Evolutionary conservation across 345 rosid genomes (phyloP).

Genomic region (Lepidium didymum): DNA sequence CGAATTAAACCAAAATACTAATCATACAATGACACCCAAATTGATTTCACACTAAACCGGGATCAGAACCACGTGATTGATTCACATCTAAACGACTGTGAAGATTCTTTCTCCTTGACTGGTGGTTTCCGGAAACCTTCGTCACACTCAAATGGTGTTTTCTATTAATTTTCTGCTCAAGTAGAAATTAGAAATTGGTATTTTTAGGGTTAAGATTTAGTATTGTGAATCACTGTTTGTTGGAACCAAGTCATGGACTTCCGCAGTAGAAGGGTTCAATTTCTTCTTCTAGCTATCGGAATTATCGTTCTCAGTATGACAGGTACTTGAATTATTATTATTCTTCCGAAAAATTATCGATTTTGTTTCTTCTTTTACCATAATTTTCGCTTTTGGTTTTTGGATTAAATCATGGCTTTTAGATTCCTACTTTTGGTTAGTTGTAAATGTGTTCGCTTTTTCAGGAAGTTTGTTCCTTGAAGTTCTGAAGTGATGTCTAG

Average conservation of each 20-base stretch:
- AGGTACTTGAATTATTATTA: conserved; percentile 31
- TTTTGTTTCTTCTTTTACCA: neutral
- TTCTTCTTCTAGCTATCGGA: conserved; percentile 46
- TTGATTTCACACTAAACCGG: neutral
- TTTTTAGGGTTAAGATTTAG: neutral
- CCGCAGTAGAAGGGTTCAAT: conserved; percentile 38
- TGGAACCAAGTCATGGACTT: conserved; percentile 44
- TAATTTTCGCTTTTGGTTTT: neutral
- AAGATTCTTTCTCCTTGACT: conserved; percentile 21
- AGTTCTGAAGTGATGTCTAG: neutral
- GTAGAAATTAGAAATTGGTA: neutral
- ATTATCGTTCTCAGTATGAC: conserved; percentile 59
- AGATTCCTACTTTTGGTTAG: neutral
- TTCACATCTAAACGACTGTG: neutral
- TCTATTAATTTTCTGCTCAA: neutral
- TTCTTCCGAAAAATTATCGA: neutral
- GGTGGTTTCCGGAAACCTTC: neutral
- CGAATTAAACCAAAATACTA: neutral
- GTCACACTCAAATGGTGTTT: neutral
- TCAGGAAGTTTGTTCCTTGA: neutral
- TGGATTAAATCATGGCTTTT: neutral
- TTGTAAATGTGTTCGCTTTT: neutral
- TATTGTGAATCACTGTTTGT: neutral
- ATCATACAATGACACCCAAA: neutral
- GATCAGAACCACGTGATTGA: neutral